phyloP scores from a whole-genome alignment of 805 yeast genomes.

The Debaryomyces castellii region DNA sequence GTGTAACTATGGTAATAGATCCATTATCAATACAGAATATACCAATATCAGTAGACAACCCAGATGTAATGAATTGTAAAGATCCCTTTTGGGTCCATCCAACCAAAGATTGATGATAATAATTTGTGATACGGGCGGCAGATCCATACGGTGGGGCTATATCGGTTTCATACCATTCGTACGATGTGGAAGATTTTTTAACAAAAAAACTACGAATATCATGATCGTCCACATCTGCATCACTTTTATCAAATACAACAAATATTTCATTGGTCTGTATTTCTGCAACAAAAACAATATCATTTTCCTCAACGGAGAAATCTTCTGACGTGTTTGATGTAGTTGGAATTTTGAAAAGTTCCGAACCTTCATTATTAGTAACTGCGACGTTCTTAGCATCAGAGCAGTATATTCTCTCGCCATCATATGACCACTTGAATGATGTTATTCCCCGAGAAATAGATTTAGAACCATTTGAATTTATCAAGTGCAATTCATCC shows the following conservation, averaged over 20 bases:
- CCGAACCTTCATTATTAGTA: constrained; percentile 5
- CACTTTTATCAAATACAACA: constrained; percentile 25
- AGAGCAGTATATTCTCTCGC: constrained; percentile 18
- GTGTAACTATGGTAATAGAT: constrained; percentile 16
- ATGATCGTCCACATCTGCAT: constrained; percentile 28
- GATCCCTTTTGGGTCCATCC: constrained; percentile 36
- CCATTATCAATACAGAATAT: constrained; percentile 22
- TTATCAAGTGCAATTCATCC: constrained; percentile 11
- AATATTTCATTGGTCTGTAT: constrained; percentile 3
- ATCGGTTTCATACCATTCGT: constrained; percentile 35
- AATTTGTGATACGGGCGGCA: constrained; percentile 44
- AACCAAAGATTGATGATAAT: constrained; percentile 41
- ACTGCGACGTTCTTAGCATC: constrained; percentile 17
- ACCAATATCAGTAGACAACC: constrained; percentile 64
- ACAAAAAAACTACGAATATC: constrained; percentile 24
- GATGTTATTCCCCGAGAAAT: constrained; percentile 5
- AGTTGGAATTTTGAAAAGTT: constrained; percentile 7
- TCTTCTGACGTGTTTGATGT: constrained; percentile 1
- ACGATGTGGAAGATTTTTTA: constrained; percentile 2
- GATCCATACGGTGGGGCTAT: constrained; percentile 55
- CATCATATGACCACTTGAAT: constrained; percentile 15
- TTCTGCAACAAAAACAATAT: constrained; percentile 5
- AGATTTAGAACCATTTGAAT: constrained; percentile 4
- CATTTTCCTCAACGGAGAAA: constrained; percentile 13
- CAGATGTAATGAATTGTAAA: constrained; percentile 50